Conservation (phyloP, 2,329 filamentous ascomycete species). For the Leptodontidium sp. region DNA sequence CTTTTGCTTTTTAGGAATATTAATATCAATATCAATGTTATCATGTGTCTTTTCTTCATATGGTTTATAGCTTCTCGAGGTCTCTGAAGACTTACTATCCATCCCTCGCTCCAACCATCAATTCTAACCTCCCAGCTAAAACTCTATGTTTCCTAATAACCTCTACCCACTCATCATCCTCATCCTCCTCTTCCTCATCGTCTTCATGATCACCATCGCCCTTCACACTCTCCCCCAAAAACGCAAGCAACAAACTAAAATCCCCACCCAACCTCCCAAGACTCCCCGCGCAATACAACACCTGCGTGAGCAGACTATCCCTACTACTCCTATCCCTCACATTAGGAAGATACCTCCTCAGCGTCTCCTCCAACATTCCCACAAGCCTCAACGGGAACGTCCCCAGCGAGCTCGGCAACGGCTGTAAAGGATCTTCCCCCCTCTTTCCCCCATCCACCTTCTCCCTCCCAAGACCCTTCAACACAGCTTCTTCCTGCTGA, state of each 20-base stretch:
- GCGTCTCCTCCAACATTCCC: conserved; percentile 79
- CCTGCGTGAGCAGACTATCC: conserved; percentile 90
- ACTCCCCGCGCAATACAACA: conserved; percentile 92
- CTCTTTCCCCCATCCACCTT: conserved; percentile 30
- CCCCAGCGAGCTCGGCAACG: conserved; percentile 77
- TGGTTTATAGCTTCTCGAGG: neutral
- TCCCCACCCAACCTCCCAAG: conserved; percentile 89
- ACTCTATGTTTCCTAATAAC: conserved; percentile 88
- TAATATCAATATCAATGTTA: neutral
- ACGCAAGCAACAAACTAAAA: conserved; percentile 87
- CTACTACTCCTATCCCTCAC: conserved; percentile 80
- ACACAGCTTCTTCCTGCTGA: conserved; percentile 31
- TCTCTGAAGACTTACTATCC: conserved; percentile 19
- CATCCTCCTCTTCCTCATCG: conserved; percentile 50
- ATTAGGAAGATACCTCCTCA: conserved; percentile 80
- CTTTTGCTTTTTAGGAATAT: too few species aligned
- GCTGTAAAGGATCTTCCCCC: conserved; percentile 56
- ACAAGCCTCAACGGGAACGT: conserved; percentile 88
- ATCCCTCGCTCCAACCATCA: conserved; percentile 61
- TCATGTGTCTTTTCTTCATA: neutral
- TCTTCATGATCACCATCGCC: conserved; percentile 51
- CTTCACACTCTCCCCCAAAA: conserved; percentile 48
- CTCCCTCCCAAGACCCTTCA: conserved; percentile 31
- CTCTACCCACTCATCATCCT: conserved; percentile 77
- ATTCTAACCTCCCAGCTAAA: conserved; percentile 80